Evolutionary conservation across 441 rosid genomes (phyloP).

Genomic region (Euphorbia celastroides): DNA sequence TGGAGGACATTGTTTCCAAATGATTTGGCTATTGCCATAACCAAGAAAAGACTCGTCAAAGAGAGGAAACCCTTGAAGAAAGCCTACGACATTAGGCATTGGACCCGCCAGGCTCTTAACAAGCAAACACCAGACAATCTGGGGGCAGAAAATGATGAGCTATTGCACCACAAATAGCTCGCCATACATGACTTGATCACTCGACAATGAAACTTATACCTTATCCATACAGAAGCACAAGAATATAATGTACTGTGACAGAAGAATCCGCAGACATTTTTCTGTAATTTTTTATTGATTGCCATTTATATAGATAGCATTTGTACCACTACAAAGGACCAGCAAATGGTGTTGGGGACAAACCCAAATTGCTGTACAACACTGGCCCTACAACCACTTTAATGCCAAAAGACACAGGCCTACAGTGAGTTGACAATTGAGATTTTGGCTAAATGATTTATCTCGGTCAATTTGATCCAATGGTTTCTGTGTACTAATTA

Average conservation of each 20-base stretch:
- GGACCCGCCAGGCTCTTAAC: slow-evolving; percentile 63
- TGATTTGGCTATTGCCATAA: slow-evolving; percentile 77
- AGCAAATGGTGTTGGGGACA: slow-evolving; percentile 3
- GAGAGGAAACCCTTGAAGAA: slow-evolving; percentile 63
- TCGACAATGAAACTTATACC: too few species aligned
- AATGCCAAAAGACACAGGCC: slow-evolving; percentile 21
- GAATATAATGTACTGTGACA: too few species aligned
- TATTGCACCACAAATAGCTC: not conserved
- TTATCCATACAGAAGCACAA: too few species aligned
- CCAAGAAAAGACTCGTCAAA: slow-evolving; percentile 47
- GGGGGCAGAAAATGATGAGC: slow-evolving; percentile 26
- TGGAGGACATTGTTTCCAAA: slow-evolving; percentile 70
- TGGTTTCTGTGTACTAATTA: slow-evolving; percentile 20
- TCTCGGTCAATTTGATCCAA: slow-evolving; percentile 15
- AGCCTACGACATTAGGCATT: slow-evolving; percentile 57
- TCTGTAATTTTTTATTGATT: not conserved
- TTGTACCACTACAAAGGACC: not conserved
- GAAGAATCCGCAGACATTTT: too few species aligned
- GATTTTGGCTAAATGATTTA: slow-evolving; percentile 14
- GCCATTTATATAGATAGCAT: not conserved
- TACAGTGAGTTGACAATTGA: slow-evolving; percentile 14
- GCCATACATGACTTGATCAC: too few species aligned
- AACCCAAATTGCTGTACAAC: slow-evolving; percentile 35
- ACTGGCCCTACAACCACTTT: slow-evolving; percentile 21
- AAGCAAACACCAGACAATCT: slow-evolving; percentile 44